Base-by-base conservation (phyloP, 2,329 filamentous ascomycete genomes). In the Calonectria crousiana region DNA sequence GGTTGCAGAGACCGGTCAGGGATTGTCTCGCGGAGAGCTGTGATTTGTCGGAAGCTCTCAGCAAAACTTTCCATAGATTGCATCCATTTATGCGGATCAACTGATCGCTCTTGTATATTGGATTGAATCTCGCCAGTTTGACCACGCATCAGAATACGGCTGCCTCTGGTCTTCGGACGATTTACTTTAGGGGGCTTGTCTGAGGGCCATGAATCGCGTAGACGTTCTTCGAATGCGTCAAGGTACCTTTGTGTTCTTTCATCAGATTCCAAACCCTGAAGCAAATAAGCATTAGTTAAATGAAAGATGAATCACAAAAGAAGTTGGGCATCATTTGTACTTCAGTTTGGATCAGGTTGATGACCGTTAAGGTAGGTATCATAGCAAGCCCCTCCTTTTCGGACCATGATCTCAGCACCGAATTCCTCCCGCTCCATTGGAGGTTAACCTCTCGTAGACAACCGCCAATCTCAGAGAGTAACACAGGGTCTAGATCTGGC, bases 401-500 rank as follows among this genome's bases (percentile, higher is more conserved):
- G 1, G 72, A 75, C 74, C 72, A 75, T 3, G 72, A 38, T 56
- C 72, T 10, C 1, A 75, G 41, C 2, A 71, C 65, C 0, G 72
- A 34, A 4, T 75, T 75, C 10, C 68, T 74, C 1, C 69, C 73
- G 18, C 74, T 76, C 73, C 74, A 76, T 3, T 75, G 69, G 14
- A 76, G 69, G 0, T 56, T 47, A 8, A 76, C 23, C 4, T 76
- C 72, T 11, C 73, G 66, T 16, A 76, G 49, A 14, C 62, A 49
- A 5, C 34, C 9, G 2, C 74, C 66, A 10, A 70, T 41, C 44
- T 65, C 28, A 8, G 26, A 26, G 6, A 76, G 72, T 0, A 52
- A 44, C 2, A 58, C 38, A 0, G 66, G 58, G 28, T 73, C 71
- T 11, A 69, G 47, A 26, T 73, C 71, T 28, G 58, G 47, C 20